Percentiles rank a stretch among this genome's conserved stretches.
Evolutionary conservation across 164 flowering plant genomes (phyloP).

Genomic region (Vitis rotundifolia): DNA sequence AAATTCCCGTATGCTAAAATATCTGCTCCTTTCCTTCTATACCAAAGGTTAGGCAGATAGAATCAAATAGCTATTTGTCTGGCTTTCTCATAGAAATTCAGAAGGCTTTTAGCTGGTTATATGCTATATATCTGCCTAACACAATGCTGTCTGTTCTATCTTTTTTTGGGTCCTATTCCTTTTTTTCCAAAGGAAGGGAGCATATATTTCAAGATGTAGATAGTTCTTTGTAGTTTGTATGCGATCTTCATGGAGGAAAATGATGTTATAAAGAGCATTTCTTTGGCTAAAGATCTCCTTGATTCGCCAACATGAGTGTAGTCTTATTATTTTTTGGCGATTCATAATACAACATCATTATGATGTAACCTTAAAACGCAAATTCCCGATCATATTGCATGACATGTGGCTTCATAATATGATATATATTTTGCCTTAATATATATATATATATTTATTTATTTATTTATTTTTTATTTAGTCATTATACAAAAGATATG

Average conservation of each 20-base stretch:
- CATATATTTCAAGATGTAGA: not conserved
- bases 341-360: no score
- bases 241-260: not conserved
- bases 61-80: not conserved
- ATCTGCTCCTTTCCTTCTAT: slow-evolving; percentile 1
- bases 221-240: not conserved
- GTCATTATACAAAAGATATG: no score
- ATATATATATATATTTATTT: no score
- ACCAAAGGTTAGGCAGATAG: not conserved
- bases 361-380: no score
- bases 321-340: no score
- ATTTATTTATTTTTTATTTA: no score
- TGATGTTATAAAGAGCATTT: not conserved
- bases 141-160: no score
- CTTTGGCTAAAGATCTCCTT: not conserved
- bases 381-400: no score
- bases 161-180: not conserved
- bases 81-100: no score
- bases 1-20: not conserved
- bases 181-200: not conserved
- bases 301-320: no score
- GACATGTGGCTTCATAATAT: no score
- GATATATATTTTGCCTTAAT: no score
- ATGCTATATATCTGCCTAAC: not conserved
- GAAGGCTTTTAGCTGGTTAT: not conserved